Evolutionary conservation across 2,329 filamentous ascomycete species (phyloP).

Genomic region (Lojkania enalia): DNA sequence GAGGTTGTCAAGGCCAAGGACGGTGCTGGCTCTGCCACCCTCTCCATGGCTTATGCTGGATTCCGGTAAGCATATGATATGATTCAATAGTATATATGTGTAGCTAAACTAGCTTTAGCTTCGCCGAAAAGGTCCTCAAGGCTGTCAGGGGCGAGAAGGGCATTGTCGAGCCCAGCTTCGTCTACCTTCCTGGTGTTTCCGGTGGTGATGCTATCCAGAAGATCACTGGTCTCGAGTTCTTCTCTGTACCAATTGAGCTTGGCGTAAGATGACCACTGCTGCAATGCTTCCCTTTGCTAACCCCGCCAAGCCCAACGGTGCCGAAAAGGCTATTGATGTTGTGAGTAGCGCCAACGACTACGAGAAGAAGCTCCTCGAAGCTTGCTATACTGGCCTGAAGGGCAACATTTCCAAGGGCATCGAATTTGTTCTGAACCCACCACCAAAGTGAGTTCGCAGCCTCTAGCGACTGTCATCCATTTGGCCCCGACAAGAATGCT

Average conservation of each 20-base stretch:
- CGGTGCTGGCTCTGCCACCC: conserved; percentile 83
- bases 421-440: conserved; percentile 83
- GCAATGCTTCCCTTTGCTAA: conserved; percentile 19
- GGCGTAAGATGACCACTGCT: conserved; percentile 66
- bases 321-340: conserved; percentile 81
- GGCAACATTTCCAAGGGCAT: conserved; percentile 95
- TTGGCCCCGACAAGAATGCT: conserved; percentile 9
- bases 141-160: conserved; percentile 87
- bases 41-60: conserved; percentile 95
- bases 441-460: conserved; percentile 49
- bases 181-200: conserved; percentile 88
- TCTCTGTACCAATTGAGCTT: conserved; percentile 94
- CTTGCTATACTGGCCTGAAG: conserved; percentile 76
- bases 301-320: conserved; percentile 70
- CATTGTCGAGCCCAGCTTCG: conserved; percentile 90
- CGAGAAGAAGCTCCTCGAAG: conserved; percentile 85
- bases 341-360: conserved; percentile 76
- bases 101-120: conserved; percentile 56
- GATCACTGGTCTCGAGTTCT: conserved; percentile 84
- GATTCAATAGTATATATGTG: neutral
- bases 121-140: conserved; percentile 91
- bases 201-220: conserved; percentile 86
- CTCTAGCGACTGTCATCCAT: neutral
- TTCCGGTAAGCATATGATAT: conserved; percentile 66
- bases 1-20: conserved; percentile 96